Conservation (phyloP, 148 eudicot species). For the Rhododendron simsii region DNA sequence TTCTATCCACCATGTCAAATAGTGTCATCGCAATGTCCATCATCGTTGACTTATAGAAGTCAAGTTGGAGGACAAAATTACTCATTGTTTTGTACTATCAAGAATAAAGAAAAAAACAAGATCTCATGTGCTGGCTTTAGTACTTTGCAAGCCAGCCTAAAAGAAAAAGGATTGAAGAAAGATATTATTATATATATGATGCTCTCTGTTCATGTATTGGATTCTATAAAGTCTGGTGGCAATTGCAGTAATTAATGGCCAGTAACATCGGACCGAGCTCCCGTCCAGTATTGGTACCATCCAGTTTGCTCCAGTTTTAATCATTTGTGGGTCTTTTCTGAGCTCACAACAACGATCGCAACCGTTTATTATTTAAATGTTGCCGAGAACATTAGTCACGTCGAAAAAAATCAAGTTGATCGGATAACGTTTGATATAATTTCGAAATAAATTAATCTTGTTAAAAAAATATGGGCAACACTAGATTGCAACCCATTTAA, state of each 20-base stretch:
- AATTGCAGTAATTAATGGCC: not conserved
- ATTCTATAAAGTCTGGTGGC: not conserved
- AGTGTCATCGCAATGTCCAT: not conserved
- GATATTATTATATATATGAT: not conserved
- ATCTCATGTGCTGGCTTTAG: not conserved
- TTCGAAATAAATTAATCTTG: too few species aligned
- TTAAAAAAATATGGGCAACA: too few species aligned
- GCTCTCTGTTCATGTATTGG: not conserved
- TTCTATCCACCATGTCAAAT: not conserved
- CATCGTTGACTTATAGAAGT: not conserved
- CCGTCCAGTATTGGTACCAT: not conserved
- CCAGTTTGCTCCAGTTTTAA: not conserved
- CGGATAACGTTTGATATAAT: too few species aligned
- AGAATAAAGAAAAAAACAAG: not conserved
- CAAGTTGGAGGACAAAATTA: not conserved
- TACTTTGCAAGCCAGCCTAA: slow-evolving; percentile 12
- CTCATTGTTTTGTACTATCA: not conserved
- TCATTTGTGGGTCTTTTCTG: too few species aligned
- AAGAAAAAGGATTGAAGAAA: slow-evolving; percentile 3
- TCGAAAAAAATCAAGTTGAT: too few species aligned
- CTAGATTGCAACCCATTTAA: too few species aligned
- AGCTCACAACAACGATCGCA: too few species aligned
- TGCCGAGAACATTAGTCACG: too few species aligned
- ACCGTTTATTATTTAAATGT: too few species aligned
- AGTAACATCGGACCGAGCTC: not conserved